Conservation (phyloP, 2,329 filamentous ascomycete species). For the Orbilia quercus region DNA sequence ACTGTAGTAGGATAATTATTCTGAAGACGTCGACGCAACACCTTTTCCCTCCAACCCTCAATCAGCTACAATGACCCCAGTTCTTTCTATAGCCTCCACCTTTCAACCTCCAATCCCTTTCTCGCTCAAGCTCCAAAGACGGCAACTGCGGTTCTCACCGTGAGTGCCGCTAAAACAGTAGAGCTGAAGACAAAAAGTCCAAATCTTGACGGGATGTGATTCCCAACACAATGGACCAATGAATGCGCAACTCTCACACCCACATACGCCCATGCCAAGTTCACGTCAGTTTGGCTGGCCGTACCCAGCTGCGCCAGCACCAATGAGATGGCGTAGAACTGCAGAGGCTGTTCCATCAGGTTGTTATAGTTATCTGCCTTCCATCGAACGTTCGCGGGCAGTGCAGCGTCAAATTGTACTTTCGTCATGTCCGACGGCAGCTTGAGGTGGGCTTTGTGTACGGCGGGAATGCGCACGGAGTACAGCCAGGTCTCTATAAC, state of each 20-base stretch:
- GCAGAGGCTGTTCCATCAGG: slow-evolving; percentile 65
- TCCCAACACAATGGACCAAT: slow-evolving; percentile 63
- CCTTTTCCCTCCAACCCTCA: background rate
- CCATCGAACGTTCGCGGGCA: slow-evolving; percentile 61
- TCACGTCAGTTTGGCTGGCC: slow-evolving; percentile 59
- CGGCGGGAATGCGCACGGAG: slow-evolving; percentile 62
- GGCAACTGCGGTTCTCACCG: slow-evolving; percentile 57
- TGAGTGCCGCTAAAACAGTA: slow-evolving; percentile 61
- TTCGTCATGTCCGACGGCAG: slow-evolving; percentile 57
- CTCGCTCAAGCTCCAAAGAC: slow-evolving; percentile 26
- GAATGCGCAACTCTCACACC: slow-evolving; percentile 64
- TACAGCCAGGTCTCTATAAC: slow-evolving; percentile 65
- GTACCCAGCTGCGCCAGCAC: slow-evolving; percentile 61
- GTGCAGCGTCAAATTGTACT: slow-evolving; percentile 59
- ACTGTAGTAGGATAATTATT: too few relatives aligned
- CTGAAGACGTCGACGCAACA: too few relatives aligned
- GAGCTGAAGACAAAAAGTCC: slow-evolving; percentile 61
- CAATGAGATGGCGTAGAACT: slow-evolving; percentile 65
- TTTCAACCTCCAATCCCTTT: background rate
- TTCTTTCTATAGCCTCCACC: background rate
- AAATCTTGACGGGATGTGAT: slow-evolving; percentile 63
- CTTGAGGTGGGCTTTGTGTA: slow-evolving; percentile 60
- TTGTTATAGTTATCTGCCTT: slow-evolving; percentile 66
- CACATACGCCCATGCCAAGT: slow-evolving; percentile 65
- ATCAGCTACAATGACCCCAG: background rate